A percentile compares a stretch with the other conserved stretches of the same genome.
These are phyloP conservation scores for Pterulicium gracile DNA, from an alignment of 1,284 basidiomycete species.

Conservation along the genomic window DNA sequence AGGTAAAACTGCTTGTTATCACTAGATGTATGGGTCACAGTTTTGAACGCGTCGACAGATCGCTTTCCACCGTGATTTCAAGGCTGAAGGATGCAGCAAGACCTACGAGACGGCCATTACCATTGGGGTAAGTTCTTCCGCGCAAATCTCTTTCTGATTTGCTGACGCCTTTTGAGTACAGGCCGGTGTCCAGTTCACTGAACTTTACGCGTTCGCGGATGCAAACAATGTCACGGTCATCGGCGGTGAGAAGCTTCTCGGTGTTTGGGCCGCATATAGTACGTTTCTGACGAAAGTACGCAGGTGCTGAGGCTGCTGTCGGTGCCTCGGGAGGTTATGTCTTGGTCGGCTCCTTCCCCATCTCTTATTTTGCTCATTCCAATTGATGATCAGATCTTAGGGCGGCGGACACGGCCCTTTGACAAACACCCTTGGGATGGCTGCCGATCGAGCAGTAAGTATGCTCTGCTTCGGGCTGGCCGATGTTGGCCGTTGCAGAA, in stretches of 20 bases:
- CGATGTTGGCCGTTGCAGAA: background rate
- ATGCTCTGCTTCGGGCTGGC: background rate
- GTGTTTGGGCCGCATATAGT: background rate
- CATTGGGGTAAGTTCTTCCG: background rate
- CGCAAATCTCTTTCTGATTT: background rate
- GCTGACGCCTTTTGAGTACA: background rate
- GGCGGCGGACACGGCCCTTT: constrained; percentile 35
- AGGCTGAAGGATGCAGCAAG: constrained; percentile 6
- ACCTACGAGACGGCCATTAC: background rate
- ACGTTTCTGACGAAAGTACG: constrained; percentile 11
- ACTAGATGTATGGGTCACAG: background rate
- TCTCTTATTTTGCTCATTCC: constrained; percentile 1
- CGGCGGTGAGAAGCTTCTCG: constrained; percentile 9
- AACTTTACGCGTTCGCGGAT: background rate
- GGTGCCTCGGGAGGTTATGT: constrained; percentile 16
- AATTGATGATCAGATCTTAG: too few species aligned
- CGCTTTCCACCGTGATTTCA: constrained; percentile 11
- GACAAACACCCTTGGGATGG: constrained; percentile 22
- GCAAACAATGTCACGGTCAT: constrained; percentile 4
- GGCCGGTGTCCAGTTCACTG: background rate
- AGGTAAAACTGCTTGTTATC: constrained; percentile 13
- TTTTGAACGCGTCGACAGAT: background rate
- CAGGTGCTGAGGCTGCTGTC: constrained; percentile 16
- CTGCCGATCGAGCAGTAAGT: constrained; percentile 27
- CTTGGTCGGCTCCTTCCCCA: too few species aligned